phyloP scores from a whole-genome alignment of 257 asterid genomes.

The Gardenia jasminoides region DNA sequence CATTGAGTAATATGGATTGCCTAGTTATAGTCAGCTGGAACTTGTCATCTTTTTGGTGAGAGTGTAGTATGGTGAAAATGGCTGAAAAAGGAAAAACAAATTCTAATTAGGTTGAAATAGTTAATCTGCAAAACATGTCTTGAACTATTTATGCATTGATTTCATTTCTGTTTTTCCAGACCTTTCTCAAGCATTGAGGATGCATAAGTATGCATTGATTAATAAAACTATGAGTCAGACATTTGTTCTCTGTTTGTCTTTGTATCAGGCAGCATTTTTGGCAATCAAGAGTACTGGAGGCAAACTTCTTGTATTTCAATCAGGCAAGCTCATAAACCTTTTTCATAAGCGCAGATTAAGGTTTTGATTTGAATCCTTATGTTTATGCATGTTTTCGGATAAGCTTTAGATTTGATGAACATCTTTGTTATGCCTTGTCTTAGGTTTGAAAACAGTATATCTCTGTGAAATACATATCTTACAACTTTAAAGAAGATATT shows the following conservation, averaged over 20 bases:
- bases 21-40: neutral
- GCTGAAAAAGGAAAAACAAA: neutral
- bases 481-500: neutral
- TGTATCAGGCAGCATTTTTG: conserved; percentile 87
- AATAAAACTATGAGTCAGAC: neutral
- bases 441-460: neutral
- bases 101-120: neutral
- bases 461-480: neutral
- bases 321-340: conserved; percentile 52
- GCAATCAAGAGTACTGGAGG: conserved; percentile 97
- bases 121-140: neutral
- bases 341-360: neutral
- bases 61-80: neutral
- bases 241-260: conserved; percentile 9
- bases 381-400: neutral
- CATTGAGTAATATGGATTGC: neutral
- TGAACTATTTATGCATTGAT: neutral
- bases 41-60: neutral
- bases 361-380: neutral
- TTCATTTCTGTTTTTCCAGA: neutral
- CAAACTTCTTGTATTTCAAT: conserved; percentile 92
- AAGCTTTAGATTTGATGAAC: neutral
- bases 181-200: neutral
- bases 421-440: neutral
- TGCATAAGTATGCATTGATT: neutral